phyloP scores from a whole-genome alignment of 768 basidiomycete genomes.

The Lentinula guzmanii region DNA sequence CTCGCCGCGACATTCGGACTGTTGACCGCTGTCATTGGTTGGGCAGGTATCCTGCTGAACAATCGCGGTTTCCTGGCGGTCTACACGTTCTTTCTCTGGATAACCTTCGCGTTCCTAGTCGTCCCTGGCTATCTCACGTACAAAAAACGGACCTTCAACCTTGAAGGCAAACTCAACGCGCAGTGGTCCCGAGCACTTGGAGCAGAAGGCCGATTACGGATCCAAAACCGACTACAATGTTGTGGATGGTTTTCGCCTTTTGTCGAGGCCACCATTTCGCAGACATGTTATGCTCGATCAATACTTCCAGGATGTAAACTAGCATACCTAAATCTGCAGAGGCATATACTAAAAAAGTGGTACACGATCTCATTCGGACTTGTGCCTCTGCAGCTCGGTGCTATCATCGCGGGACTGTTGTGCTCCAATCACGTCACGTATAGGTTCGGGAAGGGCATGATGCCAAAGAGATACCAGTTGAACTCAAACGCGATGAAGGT shows the following conservation, averaged over 20 bases:
- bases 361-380: conserved; percentile 59
- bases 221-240: conserved; percentile 71
- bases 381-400: conserved; percentile 59
- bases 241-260: conserved; percentile 80
- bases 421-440: conserved; percentile 85
- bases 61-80: conserved; percentile 77
- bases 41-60: conserved; percentile 77
- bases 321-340: conserved; percentile 54
- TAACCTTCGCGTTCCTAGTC: conserved; percentile 64
- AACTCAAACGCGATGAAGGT: conserved; percentile 71
- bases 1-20: conserved; percentile 53
- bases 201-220: conserved; percentile 49
- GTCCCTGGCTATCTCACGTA: conserved; percentile 76
- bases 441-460: conserved; percentile 84
- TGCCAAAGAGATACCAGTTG: conserved; percentile 80
- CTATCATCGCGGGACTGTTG: conserved; percentile 59
- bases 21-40: conserved; percentile 66
- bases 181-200: conserved; percentile 65
- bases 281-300: conserved; percentile 68
- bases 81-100: conserved; percentile 75
- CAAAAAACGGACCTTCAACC: conserved; percentile 49
- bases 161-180: conserved; percentile 74
- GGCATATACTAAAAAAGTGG: conserved; percentile 44
- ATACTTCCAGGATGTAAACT: conserved; percentile 71
- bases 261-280: conserved; percentile 68